Conservation (phyloP, 805 yeast species). For the Metschnikowia santaceciliae region DNA sequence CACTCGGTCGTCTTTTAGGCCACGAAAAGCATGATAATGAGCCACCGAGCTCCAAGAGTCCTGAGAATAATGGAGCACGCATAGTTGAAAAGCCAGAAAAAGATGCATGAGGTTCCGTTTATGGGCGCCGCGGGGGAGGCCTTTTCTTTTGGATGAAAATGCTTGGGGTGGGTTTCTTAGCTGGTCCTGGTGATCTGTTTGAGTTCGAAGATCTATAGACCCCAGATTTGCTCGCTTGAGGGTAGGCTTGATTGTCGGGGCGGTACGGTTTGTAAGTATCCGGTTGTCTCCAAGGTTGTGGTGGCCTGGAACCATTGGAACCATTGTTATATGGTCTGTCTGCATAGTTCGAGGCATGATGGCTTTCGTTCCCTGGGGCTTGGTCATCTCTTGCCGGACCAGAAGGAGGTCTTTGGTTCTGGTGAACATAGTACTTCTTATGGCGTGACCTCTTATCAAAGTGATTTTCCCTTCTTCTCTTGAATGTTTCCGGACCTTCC, state of each 20-base stretch:
- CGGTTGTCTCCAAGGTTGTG: not conserved
- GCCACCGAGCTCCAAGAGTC: too few relatives aligned
- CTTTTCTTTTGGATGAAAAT: slow-evolving; percentile 12
- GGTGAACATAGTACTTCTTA: not conserved
- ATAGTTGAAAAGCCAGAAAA: not conserved
- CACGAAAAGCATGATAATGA: not conserved
- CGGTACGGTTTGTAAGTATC: not conserved
- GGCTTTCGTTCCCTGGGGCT: not conserved
- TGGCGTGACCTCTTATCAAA: not conserved
- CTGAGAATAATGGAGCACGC: not conserved
- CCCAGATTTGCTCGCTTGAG: slow-evolving; percentile 11
- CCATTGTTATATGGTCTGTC: not conserved
- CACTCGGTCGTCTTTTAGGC: slow-evolving; percentile 3
- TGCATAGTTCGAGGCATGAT: not conserved
- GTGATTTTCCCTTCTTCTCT: not conserved
- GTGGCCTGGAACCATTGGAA: not conserved
- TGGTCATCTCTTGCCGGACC: not conserved
- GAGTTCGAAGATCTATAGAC: slow-evolving; percentile 10
- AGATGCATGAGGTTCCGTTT: not conserved
- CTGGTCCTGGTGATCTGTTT: slow-evolving; percentile 1
- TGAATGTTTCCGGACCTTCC: not conserved
- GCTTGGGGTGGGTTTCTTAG: slow-evolving; percentile 5
- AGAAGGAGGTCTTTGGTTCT: not conserved
- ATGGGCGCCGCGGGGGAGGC: slow-evolving; percentile 9
- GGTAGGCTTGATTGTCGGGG: not conserved